These are phyloP conservation scores for Candida pseudoglaebosa DNA, from an alignment of 805 yeast genomes.

Conservation along the genomic window DNA sequence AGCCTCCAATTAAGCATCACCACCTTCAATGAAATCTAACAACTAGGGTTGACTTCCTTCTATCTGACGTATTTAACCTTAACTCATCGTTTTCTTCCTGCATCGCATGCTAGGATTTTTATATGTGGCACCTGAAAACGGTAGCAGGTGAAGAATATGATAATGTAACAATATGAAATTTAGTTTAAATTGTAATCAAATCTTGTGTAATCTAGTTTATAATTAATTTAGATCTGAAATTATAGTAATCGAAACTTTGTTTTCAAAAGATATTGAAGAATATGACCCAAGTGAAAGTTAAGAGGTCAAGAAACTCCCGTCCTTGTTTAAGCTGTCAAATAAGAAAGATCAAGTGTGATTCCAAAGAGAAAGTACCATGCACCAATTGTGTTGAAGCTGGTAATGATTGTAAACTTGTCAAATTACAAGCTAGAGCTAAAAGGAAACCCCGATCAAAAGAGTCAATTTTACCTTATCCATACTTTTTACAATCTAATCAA, in stretches of 20 bases:
- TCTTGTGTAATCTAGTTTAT: no score
- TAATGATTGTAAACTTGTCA: conserved; percentile 9
- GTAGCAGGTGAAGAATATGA: no score
- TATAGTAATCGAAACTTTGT: background rate
- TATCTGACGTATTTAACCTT: no score
- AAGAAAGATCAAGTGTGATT: conserved; percentile 59
- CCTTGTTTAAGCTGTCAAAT: conserved; percentile 72
- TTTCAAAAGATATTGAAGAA: no score
- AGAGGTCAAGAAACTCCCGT: conserved; percentile 61
- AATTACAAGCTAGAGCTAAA: conserved; percentile 1
- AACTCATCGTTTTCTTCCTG: no score
- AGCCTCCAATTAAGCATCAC: conserved; percentile 10
- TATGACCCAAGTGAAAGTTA: conserved; percentile 19
- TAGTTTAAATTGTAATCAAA: no score
- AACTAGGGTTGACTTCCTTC: no score
- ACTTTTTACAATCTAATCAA: background rate
- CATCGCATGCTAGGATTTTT: no score
- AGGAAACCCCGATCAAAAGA: background rate
- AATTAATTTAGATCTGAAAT: background rate
- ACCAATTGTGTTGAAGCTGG: conserved; percentile 26
- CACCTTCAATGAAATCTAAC: no score
- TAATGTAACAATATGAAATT: no score
- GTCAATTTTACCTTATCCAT: background rate
- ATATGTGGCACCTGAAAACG: no score
- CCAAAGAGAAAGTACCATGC: conserved; percentile 47